phyloP scores from a whole-genome alignment of 2,329 filamentous ascomycete genomes.

The Cercospora beticola region DNA sequence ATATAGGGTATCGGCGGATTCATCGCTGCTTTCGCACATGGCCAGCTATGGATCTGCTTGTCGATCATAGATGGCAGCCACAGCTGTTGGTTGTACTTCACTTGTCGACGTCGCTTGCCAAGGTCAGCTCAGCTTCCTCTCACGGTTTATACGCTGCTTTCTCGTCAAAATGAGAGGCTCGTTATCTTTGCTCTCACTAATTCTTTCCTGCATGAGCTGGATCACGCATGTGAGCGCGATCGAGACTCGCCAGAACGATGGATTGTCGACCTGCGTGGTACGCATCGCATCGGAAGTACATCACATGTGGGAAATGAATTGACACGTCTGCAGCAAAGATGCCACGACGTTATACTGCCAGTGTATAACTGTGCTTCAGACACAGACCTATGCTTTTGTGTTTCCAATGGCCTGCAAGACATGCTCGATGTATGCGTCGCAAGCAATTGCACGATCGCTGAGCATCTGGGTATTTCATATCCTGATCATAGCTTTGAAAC shows the following conservation, averaged over 20 bases:
- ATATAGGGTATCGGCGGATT: neutral
- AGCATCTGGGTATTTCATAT: conserved; percentile 6
- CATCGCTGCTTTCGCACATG: neutral
- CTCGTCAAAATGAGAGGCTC: neutral
- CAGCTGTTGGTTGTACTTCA: neutral
- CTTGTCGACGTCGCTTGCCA: neutral
- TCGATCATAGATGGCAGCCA: neutral
- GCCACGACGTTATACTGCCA: conserved; percentile 9
- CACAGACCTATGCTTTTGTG: conserved; percentile 8
- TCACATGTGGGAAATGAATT: neutral
- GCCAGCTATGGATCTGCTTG: neutral
- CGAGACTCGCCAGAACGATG: neutral
- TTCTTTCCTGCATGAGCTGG: neutral
- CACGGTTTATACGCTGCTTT: neutral
- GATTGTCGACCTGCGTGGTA: conserved; percentile 11
- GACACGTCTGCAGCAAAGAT: conserved; percentile 7
- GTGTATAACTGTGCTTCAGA: conserved; percentile 1
- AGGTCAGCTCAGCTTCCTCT: neutral
- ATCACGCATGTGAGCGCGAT: neutral
- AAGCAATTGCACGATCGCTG: conserved; percentile 11
- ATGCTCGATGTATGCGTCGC: conserved; percentile 11
- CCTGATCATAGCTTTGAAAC: neutral
- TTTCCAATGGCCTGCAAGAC: neutral
- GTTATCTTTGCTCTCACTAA: neutral
- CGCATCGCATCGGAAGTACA: neutral